Evolutionary conservation across 176 grass and related monocot species (phyloP).

Genomic region (Oryza glaberrima): DNA sequence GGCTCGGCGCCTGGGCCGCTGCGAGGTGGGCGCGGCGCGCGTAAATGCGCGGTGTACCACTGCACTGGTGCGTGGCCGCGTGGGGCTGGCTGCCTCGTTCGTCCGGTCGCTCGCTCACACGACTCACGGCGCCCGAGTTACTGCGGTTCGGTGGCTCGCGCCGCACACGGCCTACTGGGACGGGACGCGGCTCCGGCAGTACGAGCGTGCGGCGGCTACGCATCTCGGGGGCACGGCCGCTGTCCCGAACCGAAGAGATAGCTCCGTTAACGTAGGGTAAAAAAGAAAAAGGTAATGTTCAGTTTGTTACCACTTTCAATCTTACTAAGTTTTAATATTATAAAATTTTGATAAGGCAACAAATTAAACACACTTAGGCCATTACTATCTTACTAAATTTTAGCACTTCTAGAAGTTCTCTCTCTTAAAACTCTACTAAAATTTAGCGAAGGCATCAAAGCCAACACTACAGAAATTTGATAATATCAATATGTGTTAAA

Average conservation of each 20-base stretch:
- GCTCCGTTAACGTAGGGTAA: background rate
- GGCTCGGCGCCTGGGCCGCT: background rate
- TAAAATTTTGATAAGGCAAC: too few relatives aligned
- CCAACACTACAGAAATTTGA: too few relatives aligned
- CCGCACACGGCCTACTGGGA: background rate
- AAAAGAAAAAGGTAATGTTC: background rate
- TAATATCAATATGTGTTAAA: too few relatives aligned
- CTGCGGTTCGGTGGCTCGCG: background rate
- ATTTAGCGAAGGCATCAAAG: too few relatives aligned
- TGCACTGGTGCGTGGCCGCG: too few relatives aligned
- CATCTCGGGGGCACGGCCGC: background rate
- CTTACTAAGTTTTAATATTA: too few relatives aligned
- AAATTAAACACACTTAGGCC: too few relatives aligned
- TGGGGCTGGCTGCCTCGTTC: background rate
- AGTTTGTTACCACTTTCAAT: too few relatives aligned
- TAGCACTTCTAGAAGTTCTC: too few relatives aligned
- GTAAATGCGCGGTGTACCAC: background rate
- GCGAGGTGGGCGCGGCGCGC: conserved; percentile 26
- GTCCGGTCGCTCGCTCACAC: conserved; percentile 31
- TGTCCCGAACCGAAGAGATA: background rate
- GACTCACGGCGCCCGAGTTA: conserved; percentile 43
- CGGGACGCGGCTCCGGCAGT: background rate
- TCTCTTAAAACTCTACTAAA: too few relatives aligned
- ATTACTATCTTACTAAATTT: too few relatives aligned
- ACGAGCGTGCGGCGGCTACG: background rate